Conservation (phyloP, 2,329 filamentous ascomycete species). For the Paecilomyces niveus region DNA sequence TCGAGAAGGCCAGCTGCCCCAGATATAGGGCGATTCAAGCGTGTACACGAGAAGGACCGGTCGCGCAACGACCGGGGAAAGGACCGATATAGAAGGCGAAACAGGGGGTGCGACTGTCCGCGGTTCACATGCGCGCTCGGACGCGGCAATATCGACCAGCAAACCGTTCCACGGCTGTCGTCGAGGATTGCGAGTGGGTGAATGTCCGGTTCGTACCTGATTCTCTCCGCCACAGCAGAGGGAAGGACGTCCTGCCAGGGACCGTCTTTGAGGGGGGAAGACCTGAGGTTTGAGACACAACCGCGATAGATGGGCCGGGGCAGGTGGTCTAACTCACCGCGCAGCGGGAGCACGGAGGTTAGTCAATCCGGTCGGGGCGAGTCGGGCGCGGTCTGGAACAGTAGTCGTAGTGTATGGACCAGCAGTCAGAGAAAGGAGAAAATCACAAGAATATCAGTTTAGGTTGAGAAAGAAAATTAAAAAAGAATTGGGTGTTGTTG, state of each 20-base stretch:
- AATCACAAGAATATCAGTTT: too few species aligned
- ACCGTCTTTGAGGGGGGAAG: conserved; percentile 24
- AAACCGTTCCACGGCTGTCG: not conserved
- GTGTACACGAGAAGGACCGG: not conserved
- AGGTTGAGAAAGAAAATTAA: not conserved
- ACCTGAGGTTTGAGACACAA: conserved; percentile 14
- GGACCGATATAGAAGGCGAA: not conserved
- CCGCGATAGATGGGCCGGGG: conserved; percentile 7
- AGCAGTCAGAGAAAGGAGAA: not conserved
- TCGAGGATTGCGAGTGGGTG: not conserved
- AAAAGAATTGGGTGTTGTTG: not conserved
- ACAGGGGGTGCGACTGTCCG: not conserved
- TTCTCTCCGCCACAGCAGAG: not conserved
- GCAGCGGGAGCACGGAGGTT: not conserved
- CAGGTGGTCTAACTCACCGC: not conserved
- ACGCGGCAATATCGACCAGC: conserved; percentile 1
- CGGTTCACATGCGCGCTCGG: not conserved
- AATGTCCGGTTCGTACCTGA: not conserved
- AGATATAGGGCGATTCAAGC: not conserved
- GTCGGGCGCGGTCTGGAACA: not conserved
- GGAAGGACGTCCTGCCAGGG: conserved; percentile 3
- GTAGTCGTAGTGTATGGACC: not conserved
- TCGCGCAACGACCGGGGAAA: not conserved
- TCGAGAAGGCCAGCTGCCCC: not conserved
- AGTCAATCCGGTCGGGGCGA: not conserved